These are phyloP conservation scores for Baudoinia panamericana DNA, from an alignment of 495 filamentous ascomycete genomes.

Conservation along the genomic window DNA sequence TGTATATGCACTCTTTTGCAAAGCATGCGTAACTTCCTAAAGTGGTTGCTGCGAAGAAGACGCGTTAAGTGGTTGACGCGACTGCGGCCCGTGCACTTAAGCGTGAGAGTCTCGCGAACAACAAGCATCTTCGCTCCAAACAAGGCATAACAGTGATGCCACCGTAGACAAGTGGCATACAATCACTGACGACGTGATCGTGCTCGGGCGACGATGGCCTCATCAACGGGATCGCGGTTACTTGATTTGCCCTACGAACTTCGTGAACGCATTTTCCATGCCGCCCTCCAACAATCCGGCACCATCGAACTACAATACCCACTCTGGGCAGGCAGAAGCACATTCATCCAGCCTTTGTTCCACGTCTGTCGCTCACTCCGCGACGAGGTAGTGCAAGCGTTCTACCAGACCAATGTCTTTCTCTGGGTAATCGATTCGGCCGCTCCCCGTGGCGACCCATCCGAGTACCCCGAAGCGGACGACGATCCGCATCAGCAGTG, in stretches of 20 bases:
- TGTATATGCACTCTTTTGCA: conserved; percentile 8
- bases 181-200: too few species aligned
- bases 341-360: not conserved
- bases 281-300: not conserved
- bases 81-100: too few species aligned
- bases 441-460: not conserved
- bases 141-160: too few species aligned
- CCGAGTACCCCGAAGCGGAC: not conserved
- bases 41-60: too few species aligned
- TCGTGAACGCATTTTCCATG: not conserved
- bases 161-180: too few species aligned
- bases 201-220: too few species aligned
- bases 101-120: too few species aligned
- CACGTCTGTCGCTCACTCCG: not conserved
- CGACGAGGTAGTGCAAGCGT: not conserved
- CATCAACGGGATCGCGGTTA: not conserved
- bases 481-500: too few species aligned
- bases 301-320: not conserved
- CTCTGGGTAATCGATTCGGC: conserved; percentile 1
- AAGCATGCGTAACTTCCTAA: not conserved
- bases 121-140: too few species aligned
- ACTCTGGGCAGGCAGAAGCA: not conserved
- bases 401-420: conserved; percentile 1
- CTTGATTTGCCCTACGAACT: not conserved
- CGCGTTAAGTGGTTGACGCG: too few species aligned